Evolutionary conservation across 495 filamentous ascomycete species (phyloP).

Genomic region (Astrocystis sublimbata): DNA sequence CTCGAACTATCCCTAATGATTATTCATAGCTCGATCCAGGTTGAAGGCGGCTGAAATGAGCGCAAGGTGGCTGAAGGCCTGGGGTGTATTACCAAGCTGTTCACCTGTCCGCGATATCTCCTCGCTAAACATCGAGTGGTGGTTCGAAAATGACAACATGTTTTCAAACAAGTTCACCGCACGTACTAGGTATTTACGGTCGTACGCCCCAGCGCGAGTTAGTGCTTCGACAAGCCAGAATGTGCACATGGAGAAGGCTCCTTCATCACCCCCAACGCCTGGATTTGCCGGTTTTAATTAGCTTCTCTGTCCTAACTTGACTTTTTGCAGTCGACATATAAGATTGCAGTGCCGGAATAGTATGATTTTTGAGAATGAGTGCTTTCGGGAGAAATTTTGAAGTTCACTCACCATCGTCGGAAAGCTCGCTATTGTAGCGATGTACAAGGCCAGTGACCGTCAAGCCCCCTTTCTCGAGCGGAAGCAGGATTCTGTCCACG

Average conservation of each 20-base stretch:
- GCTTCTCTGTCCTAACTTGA: background rate
- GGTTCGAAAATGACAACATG: constrained; percentile 70
- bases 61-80: constrained; percentile 73
- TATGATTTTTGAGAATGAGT: background rate
- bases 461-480: constrained; percentile 69
- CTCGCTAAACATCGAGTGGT: constrained; percentile 73
- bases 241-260: constrained; percentile 77
- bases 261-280: constrained; percentile 73
- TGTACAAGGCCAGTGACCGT: constrained; percentile 71
- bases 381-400: background rate
- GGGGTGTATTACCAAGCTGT: constrained; percentile 72
- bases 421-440: constrained; percentile 64
- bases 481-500: constrained; percentile 64
- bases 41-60: constrained; percentile 74
- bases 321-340: background rate
- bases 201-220: constrained; percentile 66
- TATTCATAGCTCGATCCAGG: constrained; percentile 50
- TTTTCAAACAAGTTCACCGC: constrained; percentile 73
- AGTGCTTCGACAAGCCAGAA: constrained; percentile 72
- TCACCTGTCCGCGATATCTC: constrained; percentile 71
- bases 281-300: background rate
- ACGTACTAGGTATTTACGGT: constrained; percentile 60
- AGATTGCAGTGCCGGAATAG: too few relatives aligned
- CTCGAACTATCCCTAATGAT: background rate
- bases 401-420: constrained; percentile 62